These are phyloP conservation scores for Plectranthus barbatus DNA, from an alignment of 257 asterid genomes.

Conservation along the genomic window DNA sequence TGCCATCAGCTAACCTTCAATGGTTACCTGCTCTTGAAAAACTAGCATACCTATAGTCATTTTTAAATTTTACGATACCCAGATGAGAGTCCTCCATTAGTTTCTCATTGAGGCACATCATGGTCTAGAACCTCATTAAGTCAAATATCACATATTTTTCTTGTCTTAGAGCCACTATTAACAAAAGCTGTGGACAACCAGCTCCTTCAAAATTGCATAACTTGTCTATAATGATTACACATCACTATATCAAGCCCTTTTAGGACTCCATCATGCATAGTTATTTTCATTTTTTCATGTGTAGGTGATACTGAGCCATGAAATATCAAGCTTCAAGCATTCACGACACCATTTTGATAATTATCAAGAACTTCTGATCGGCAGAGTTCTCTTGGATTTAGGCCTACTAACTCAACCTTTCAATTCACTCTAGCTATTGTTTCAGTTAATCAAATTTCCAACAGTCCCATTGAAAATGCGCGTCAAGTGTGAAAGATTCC, in stretches of 20 bases:
- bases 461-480: background rate
- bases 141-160: background rate
- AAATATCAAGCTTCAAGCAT: background rate
- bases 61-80: background rate
- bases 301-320: background rate
- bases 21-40: constrained; percentile 2
- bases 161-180: background rate
- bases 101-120: background rate
- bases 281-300: background rate
- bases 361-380: background rate
- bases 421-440: background rate
- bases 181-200: background rate
- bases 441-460: background rate
- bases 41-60: background rate
- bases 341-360: background rate
- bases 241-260: background rate
- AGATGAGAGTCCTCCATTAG: background rate
- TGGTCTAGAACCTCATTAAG: background rate
- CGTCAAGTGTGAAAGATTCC: background rate
- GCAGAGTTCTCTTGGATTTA: background rate
- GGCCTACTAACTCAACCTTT: background rate
- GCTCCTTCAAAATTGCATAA: background rate
- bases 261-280: background rate
- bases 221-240: background rate
- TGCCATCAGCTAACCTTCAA: background rate